Percentiles rank a stretch among this genome's conserved stretches.
Evolutionary conservation across 164 flowering plant species (phyloP).

Genomic region (Aristolochia contorta): DNA sequence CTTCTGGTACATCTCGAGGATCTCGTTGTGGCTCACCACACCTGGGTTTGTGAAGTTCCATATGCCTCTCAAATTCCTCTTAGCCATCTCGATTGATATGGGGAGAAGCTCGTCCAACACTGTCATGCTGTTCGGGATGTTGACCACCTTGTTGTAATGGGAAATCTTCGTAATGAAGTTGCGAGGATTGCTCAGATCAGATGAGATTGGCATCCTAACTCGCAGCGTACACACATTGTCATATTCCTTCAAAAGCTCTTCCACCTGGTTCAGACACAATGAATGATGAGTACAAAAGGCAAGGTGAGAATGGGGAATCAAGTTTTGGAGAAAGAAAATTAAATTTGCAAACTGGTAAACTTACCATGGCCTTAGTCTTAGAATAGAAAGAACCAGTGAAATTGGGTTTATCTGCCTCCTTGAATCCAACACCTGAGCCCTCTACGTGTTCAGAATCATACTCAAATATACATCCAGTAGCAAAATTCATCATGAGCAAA

Average conservation of each 20-base stretch:
- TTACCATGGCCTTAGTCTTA: slow-evolving; percentile 67
- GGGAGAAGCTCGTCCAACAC: slow-evolving; percentile 65
- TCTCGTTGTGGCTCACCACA: slow-evolving; percentile 64
- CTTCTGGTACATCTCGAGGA: slow-evolving; percentile 54
- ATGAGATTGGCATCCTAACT: slow-evolving; percentile 68
- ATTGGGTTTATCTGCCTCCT: slow-evolving; percentile 62
- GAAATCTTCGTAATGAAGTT: slow-evolving; percentile 64
- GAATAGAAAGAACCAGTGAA: slow-evolving; percentile 66
- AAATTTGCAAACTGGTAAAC: neutral
- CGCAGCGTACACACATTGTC: slow-evolving; percentile 67
- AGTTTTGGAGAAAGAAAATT: no score
- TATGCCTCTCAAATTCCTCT: slow-evolving; percentile 47
- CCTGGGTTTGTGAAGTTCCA: slow-evolving; percentile 76
- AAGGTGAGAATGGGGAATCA: no score
- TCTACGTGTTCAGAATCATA: slow-evolving; percentile 52
- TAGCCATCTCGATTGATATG: slow-evolving; percentile 66
- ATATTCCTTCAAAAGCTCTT: slow-evolving; percentile 55
- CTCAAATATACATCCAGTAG: slow-evolving; percentile 65
- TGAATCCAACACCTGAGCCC: slow-evolving; percentile 60
- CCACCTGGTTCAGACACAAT: slow-evolving; percentile 34
- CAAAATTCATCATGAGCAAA: slow-evolving; percentile 49
- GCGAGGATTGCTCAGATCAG: slow-evolving; percentile 58
- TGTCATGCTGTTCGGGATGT: slow-evolving; percentile 70
- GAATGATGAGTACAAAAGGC: no score
- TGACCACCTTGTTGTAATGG: slow-evolving; percentile 56